These are phyloP conservation scores for Gymnopus androsaceus DNA, from an alignment of 1,284 basidiomycete genomes.

Conservation along the genomic window DNA sequence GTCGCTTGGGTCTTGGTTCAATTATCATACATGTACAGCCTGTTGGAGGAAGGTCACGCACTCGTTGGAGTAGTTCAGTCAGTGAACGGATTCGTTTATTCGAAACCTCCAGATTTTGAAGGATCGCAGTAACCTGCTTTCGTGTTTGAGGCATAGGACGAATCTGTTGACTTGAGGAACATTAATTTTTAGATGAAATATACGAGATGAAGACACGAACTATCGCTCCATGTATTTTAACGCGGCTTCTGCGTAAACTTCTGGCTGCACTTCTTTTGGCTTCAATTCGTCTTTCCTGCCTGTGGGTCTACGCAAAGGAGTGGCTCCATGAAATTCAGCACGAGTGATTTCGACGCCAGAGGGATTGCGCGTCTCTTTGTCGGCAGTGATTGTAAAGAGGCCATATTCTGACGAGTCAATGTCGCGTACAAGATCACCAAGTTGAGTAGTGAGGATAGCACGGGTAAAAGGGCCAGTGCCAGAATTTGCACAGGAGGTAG, in stretches of 20 bases:
- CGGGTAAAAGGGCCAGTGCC: slow-evolving; percentile 46
- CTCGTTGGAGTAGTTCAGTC: slow-evolving; percentile 53
- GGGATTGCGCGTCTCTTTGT: slow-evolving; percentile 32
- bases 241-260: slow-evolving; percentile 73
- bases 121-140: slow-evolving; percentile 53
- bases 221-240: slow-evolving; percentile 74
- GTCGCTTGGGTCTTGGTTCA: slow-evolving; percentile 33
- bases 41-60: slow-evolving; percentile 33
- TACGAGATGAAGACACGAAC: slow-evolving; percentile 41
- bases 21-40: slow-evolving; percentile 20
- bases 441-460: slow-evolving; percentile 60
- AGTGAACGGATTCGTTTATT: slow-evolving; percentile 55
- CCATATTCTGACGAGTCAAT: slow-evolving; percentile 74
- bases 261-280: slow-evolving; percentile 60
- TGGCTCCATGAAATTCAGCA: slow-evolving; percentile 66
- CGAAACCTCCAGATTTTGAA: slow-evolving; percentile 53
- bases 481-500: slow-evolving; percentile 24
- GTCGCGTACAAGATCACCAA: slow-evolving; percentile 77
- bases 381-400: slow-evolving; percentile 50
- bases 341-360: slow-evolving; percentile 52
- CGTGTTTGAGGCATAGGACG: slow-evolving; percentile 72
- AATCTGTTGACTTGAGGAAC: slow-evolving; percentile 51
- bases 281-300: slow-evolving; percentile 43
- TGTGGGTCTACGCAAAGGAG: slow-evolving; percentile 58
- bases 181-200: slow-evolving; percentile 1